Evolutionary conservation across 164 flowering plant species (phyloP).

Genomic region (Tetrastigma voinierianum): DNA sequence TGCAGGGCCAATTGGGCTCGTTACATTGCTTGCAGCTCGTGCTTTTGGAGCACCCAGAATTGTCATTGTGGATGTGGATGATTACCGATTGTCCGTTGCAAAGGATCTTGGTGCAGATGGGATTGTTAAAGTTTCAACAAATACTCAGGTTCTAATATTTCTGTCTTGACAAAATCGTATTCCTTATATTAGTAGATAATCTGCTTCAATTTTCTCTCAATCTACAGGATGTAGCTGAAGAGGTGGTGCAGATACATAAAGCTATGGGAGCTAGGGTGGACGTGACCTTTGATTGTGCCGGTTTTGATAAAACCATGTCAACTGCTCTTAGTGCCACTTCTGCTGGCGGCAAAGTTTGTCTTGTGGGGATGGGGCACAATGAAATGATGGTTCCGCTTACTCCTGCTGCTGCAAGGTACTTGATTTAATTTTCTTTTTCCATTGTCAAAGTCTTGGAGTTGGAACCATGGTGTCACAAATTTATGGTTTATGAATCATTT

Average conservation of each 20-base stretch:
- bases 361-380: slow-evolving; percentile 84
- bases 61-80: slow-evolving; percentile 82
- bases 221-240: slow-evolving; percentile 57
- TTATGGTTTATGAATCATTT: not conserved
- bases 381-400: slow-evolving; percentile 84
- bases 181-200: not conserved
- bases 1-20: slow-evolving; percentile 97
- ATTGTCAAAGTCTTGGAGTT: not conserved
- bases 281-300: slow-evolving; percentile 84
- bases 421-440: not conserved
- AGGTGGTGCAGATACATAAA: slow-evolving; percentile 53
- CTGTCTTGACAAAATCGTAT: not conserved
- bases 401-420: slow-evolving; percentile 80
- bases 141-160: slow-evolving; percentile 42
- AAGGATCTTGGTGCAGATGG: slow-evolving; percentile 80
- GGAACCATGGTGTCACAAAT: not conserved
- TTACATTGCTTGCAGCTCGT: slow-evolving; percentile 79
- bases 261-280: slow-evolving; percentile 66
- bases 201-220: not conserved
- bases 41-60: slow-evolving; percentile 87
- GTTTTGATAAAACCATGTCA: slow-evolving; percentile 79
- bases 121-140: slow-evolving; percentile 68
- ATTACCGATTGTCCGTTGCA: slow-evolving; percentile 74
- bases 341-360: slow-evolving; percentile 89
- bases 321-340: slow-evolving; percentile 77